Evolutionary conservation across 2,329 filamentous ascomycete genomes (phyloP), one percentile per base, ranked within the genome.

Genomic region (Trichoderma afroharzianum): DNA sequence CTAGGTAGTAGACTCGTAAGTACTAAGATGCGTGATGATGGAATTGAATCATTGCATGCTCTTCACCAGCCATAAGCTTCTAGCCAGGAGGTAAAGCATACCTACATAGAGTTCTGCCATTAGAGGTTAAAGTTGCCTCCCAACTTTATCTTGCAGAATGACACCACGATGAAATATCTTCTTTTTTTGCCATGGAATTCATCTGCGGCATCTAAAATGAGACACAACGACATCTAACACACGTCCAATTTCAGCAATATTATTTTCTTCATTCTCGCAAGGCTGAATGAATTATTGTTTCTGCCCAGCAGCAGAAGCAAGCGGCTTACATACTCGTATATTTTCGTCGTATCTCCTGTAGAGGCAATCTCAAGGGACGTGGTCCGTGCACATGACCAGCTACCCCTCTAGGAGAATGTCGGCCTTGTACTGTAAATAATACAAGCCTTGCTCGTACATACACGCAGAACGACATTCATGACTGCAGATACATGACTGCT

Each of bases 301-400:
- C 14, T 18, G n/a, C 9, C 9, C n/a, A 50, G n/a, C 18, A 50
- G n/a, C 43, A 50, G 18, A 7, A 50, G n/a, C 26, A 57, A 21
- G 28, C 12, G 15, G 53, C 24, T 57, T 57, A 57, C 53, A 57
- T 57, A 57, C 53, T 28, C 24, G n/a, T 57, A 57, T 8, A 57
- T 30, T 30, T 26, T 28, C 24, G 28, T 53, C 15, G 36, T 18
- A 39, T 39, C 36, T 39, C 15, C 36, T 43, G 39, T 64, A 53
- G 47, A 53, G 11, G 32, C 7, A 68, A 28, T 39, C 30, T 63
- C 28, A 39, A 59, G 26, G 32, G 53, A 59, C 73, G 9, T 59
- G 74, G 74, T 32, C 71, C 71, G 74, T 75, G 73, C 74, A 70
- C 72, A 71, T 63, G 39, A 62, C 57, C 63, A 30, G 43, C 26